phyloP scores from a whole-genome alignment of 805 yeast genomes.

The Debaryomyces prosopidis region DNA sequence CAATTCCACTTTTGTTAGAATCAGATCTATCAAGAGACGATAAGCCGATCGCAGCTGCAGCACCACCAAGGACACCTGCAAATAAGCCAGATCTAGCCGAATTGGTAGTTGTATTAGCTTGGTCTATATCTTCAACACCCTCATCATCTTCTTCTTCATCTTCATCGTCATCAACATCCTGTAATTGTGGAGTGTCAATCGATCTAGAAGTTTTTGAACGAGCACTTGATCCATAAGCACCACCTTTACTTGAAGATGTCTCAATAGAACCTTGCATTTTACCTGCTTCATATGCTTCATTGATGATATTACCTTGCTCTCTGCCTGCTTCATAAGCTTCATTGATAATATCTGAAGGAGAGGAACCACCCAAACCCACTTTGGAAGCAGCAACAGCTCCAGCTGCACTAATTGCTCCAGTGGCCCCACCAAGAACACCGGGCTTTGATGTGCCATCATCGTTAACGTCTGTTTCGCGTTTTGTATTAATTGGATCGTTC shows the following conservation, averaged over 20 bases:
- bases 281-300: conserved; percentile 18
- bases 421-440: conserved; percentile 17
- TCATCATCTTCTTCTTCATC: background rate
- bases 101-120: background rate
- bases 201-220: background rate
- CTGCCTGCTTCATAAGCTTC: conserved; percentile 11
- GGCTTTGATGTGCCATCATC: conserved; percentile 8
- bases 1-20: background rate
- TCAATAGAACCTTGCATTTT: conserved; percentile 10
- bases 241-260: background rate
- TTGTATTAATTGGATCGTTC: too few relatives aligned
- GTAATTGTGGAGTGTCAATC: background rate
- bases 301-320: conserved; percentile 2
- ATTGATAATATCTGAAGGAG: conserved; percentile 8
- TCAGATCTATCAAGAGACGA: background rate
- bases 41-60: conserved; percentile 4
- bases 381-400: conserved; percentile 22
- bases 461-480: background rate
- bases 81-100: conserved; percentile 11
- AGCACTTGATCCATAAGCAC: background rate
- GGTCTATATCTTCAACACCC: background rate
- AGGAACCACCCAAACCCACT: conserved; percentile 14
- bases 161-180: background rate
- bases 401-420: conserved; percentile 17
- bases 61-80: conserved; percentile 23